Base-by-base conservation (phyloP, 441 rosid species). In the Erodium moschatum region DNA sequence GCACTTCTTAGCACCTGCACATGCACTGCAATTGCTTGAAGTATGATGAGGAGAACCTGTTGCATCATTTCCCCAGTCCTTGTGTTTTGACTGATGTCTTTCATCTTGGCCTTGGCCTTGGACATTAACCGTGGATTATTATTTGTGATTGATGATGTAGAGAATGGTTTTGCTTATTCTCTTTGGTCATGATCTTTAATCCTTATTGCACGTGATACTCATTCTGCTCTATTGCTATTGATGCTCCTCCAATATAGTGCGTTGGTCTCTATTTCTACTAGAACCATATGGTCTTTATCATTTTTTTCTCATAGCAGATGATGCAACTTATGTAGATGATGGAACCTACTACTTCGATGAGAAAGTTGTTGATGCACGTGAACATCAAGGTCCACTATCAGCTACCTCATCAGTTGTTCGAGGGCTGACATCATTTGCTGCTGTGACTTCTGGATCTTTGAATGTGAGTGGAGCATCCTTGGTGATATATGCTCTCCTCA, bases 271-370 rank as follows among this genome's bases (percentile, higher is more conserved):
- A 15, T 15, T 56, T 56, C 21, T 1, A 56, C 7, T 19, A 56
- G 21, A 56, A 56, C 24, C 62, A 56, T 56, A 56, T 56, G 10
- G 8, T 56, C 11, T 20, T 56, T 18, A 7, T 18, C 21, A 6
- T 56, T 29, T 54, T 2, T 56, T 56, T 9, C 63, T 56, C 63
- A 7, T 8, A 6, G 24, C 63, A 56, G 18, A 48, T 48, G 21
- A 6, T 18, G 27, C 40, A 71, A 12, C 12, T 18, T 11, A 27
- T 81, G 64, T 67, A 91, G 97, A 89, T 69, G 96, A 94, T 76
- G 97, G 90, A 69, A 66, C 89, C 68, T 84, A 80, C 76, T 94
- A 85, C 84, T 94, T 94, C 58, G 89, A 88, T 73, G 97, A 87
- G 80, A 88, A 85, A 73, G 65, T 80, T 78, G 82, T 80, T 77